These are phyloP conservation scores for Melampsora allii-populina DNA, from an alignment of 1,284 basidiomycete genomes.

Conservation along the genomic window DNA sequence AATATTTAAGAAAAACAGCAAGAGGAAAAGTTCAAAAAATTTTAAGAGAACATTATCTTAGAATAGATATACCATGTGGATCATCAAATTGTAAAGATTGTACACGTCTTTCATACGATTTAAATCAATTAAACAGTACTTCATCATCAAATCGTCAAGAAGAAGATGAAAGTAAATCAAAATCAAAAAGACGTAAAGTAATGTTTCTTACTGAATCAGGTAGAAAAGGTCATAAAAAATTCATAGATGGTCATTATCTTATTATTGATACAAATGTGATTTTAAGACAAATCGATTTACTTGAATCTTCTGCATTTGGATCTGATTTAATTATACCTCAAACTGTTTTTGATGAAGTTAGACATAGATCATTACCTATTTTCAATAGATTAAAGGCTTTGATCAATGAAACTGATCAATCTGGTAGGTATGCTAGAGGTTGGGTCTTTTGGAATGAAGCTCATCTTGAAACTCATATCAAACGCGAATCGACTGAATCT, in stretches of 20 bases:
- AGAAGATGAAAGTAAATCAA: conserved; percentile 54
- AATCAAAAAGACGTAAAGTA: conserved; percentile 55
- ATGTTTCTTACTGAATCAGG: conserved; percentile 45
- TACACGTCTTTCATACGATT: conserved; percentile 58
- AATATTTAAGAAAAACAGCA: conserved; percentile 68
- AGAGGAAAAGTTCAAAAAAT: conserved; percentile 92
- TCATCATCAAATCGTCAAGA: not conserved
- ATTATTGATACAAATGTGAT: conserved; percentile 96
- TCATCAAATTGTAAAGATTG: conserved; percentile 63
- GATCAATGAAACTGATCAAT: conserved; percentile 67
- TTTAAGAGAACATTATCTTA: conserved; percentile 78
- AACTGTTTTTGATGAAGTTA: conserved; percentile 92
- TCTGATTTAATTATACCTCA: conserved; percentile 74
- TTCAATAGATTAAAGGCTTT: conserved; percentile 85
- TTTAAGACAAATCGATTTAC: conserved; percentile 80
- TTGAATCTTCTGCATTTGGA: conserved; percentile 66
- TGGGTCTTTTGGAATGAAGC: conserved; percentile 38
- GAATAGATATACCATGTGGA: conserved; percentile 91
- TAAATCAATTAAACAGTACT: conserved; percentile 43
- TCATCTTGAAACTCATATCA: conserved; percentile 70
- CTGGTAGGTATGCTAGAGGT: conserved; percentile 54
- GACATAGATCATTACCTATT: conserved; percentile 87
- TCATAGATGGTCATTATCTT: conserved; percentile 63
- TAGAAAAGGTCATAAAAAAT: conserved; percentile 46
- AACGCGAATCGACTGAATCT: conserved; percentile 68